phyloP scores from a whole-genome alignment of 768 basidiomycete genomes.

The Agaricus blazei region DNA sequence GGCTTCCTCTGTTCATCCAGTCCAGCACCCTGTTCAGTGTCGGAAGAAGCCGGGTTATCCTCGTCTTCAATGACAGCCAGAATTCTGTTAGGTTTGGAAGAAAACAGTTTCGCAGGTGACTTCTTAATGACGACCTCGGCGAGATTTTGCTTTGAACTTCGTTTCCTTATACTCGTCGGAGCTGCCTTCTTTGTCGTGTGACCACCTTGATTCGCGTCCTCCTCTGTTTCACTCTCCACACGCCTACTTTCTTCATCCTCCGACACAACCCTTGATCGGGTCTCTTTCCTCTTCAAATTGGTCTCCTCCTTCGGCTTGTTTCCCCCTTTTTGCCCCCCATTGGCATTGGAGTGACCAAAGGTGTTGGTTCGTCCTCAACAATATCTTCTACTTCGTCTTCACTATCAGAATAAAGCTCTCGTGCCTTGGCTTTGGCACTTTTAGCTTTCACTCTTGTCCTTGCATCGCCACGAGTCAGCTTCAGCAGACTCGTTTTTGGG shows the following conservation, averaged over 20 bases:
- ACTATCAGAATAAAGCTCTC: conserved; percentile 12
- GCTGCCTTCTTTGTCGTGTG: background rate
- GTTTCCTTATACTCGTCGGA: background rate
- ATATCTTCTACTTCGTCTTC: conserved; percentile 14
- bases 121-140: background rate
- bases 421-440: conserved; percentile 9
- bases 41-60: background rate
- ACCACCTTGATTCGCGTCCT: background rate
- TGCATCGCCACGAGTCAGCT: conserved; percentile 18
- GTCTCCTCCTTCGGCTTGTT: background rate
- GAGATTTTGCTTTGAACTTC: background rate
- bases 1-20: background rate
- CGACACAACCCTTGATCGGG: conserved; percentile 1
- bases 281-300: conserved; percentile 8
- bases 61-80: background rate
- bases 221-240: background rate
- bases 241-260: background rate
- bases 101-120: background rate
- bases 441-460: conserved; percentile 21
- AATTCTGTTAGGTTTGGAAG: background rate
- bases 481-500: conserved; percentile 13
- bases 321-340: conserved; percentile 6
- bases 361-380: background rate
- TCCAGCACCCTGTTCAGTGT: background rate
- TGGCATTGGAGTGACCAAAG: background rate